Evolutionary conservation across 202 grass and related monocot genomes (phyloP).

Genomic region (Panicum hallii): DNA sequence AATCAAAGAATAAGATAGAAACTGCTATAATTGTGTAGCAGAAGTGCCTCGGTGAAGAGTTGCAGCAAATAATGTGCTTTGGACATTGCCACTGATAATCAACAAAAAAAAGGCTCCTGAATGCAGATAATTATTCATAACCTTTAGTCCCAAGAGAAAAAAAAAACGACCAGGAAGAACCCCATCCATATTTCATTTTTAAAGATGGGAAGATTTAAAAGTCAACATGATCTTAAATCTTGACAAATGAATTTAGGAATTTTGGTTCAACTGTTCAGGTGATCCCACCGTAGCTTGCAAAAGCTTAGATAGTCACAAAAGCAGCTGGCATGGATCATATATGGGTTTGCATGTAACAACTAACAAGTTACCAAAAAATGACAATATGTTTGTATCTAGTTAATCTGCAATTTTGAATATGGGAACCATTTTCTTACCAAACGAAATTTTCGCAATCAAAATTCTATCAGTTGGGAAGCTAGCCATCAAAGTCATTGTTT

Average conservation of each 20-base stretch:
- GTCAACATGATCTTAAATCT: neutral
- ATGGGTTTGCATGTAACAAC: slow-evolving; percentile 18
- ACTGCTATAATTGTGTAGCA: slow-evolving; percentile 10
- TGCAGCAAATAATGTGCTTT: neutral
- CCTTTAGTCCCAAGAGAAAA: neutral
- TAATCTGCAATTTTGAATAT: neutral
- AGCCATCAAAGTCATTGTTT: neutral
- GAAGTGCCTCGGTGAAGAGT: slow-evolving; percentile 23
- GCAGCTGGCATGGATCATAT: neutral
- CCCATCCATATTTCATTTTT: neutral
- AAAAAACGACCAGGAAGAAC: neutral
- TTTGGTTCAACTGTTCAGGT: neutral
- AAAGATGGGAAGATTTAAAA: neutral
- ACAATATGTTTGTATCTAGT: neutral
- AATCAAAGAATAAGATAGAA: slow-evolving; percentile 20
- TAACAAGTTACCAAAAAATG: slow-evolving; percentile 12
- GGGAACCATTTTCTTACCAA: neutral
- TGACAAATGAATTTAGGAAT: neutral
- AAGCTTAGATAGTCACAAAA: slow-evolving; percentile 7
- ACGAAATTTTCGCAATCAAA: slow-evolving; percentile 23
- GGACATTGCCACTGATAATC: neutral
- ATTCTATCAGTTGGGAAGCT: neutral
- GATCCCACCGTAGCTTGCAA: neutral
- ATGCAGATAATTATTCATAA: slow-evolving; percentile 20
- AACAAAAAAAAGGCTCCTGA: slow-evolving; percentile 3